These are phyloP conservation scores for Elsinoe australis DNA, from an alignment of 2,329 filamentous ascomycete genomes.

Conservation along the genomic window DNA sequence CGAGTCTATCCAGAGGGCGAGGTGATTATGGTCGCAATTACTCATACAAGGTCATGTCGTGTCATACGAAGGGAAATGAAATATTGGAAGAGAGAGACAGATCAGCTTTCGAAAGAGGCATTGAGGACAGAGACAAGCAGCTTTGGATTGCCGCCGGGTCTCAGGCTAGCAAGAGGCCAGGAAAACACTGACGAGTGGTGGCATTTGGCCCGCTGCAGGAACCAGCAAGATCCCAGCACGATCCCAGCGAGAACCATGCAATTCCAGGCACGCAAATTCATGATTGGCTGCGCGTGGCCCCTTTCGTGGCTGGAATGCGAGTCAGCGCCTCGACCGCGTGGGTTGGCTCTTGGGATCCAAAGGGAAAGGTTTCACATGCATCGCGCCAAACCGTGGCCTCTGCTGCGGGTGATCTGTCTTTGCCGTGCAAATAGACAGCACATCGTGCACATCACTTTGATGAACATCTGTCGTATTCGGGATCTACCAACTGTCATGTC, in stretches of 20 bases:
- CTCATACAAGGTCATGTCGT: constrained; percentile 13
- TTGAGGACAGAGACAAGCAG: background rate
- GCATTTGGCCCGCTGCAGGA: background rate
- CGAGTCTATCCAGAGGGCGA: background rate
- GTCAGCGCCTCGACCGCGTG: background rate
- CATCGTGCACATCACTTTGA: too few species aligned
- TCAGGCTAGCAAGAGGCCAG: background rate
- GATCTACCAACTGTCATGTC: constrained; percentile 3
- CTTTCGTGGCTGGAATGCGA: background rate
- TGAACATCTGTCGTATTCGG: background rate
- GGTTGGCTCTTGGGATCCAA: too few species aligned
- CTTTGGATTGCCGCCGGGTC: background rate
- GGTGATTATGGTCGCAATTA: constrained; percentile 12
- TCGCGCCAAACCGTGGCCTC: background rate
- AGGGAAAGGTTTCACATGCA: too few species aligned
- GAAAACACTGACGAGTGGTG: constrained; percentile 2
- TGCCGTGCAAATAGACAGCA: too few species aligned
- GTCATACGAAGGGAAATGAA: constrained; percentile 9
- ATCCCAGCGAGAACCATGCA: too few species aligned
- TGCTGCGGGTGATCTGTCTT: background rate
- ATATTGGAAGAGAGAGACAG: background rate
- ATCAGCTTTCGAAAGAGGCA: too few species aligned
- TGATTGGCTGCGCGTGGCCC: background rate
- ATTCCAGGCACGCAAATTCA: background rate
- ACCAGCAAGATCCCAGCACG: too few species aligned